Base-by-base conservation (phyloP, 2,329 filamentous ascomycete species). In the Didymella pinodella region DNA sequence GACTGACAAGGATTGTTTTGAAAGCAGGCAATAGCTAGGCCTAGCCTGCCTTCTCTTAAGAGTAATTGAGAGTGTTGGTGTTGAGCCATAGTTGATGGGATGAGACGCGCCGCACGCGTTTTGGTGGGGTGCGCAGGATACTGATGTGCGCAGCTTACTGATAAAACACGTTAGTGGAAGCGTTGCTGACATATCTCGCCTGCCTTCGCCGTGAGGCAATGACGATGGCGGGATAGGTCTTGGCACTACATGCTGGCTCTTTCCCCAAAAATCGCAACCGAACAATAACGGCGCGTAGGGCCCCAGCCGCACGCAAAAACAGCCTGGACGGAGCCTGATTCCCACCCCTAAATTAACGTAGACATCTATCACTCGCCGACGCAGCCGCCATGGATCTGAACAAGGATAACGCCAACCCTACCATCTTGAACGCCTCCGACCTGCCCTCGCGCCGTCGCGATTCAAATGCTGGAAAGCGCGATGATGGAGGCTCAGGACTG, bases 391-490 rank as follows among this genome's bases (percentile, higher is more conserved):
- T 79, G 77, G 77, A 82, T 68, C 73, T 75, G 69, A 77, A 80
- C 73, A 82, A 83, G 73, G 80, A 83, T 71, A 97, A 97, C 79
- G 92, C 91, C 65, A 98, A 99, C 81, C 95, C 95, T 54, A 96
- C 92, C 64, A 93, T 99, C 74, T 82, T 98, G 71, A 96, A 89
- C 79, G 86, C 88, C 51, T 91, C 92, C 43, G 92, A 98, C 79
- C 87, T 99, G 49, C 93, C 95, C 44, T 95, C 92, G 29, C 89
- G 93, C 64, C 84, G 86, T 65, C 82, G 84, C 61, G 74, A 76
- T 54, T 66, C 75, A 63, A 72, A 71, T 65, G 68, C 64, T 67
- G 73, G 73, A 69, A 65, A 77, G 72, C 72, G 75, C 69, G 81
- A 85, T 68, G 81, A 81, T 64, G 77, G 77, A 31, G 77, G 79